Evolutionary conservation across 1,284 basidiomycete genomes (phyloP).

Genomic region (Fistulina hepatica): DNA sequence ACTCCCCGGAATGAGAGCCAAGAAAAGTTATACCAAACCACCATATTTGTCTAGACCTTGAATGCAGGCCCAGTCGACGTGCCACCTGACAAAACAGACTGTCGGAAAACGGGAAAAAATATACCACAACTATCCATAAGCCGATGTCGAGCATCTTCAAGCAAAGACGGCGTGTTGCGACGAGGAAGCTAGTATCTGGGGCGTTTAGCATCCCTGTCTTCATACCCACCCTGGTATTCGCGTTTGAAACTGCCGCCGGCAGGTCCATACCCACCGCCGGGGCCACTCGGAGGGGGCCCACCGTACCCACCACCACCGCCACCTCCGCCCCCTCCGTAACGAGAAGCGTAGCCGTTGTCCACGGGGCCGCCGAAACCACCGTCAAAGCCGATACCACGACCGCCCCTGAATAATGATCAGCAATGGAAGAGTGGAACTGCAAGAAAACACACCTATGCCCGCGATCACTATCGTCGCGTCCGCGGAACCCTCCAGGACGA

Average conservation of each 20-base stretch:
- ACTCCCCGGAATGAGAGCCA: too few relatives aligned
- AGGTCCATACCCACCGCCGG: conserved; percentile 21
- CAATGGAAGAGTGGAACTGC: conserved; percentile 6
- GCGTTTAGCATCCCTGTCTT: conserved; percentile 72
- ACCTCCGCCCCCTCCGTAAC: conserved; percentile 18
- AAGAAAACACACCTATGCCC: conserved; percentile 18
- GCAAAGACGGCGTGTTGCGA: too few relatives aligned
- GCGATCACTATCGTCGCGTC: conserved; percentile 23
- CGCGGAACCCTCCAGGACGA: conserved; percentile 18
- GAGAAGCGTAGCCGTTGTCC: background rate
- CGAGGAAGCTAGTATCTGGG: conserved; percentile 71
- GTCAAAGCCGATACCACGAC: conserved; percentile 26
- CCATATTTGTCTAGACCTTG: too few relatives aligned
- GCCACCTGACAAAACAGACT: too few relatives aligned
- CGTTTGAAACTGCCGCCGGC: conserved; percentile 42
- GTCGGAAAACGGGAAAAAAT: too few relatives aligned
- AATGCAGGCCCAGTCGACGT: too few relatives aligned
- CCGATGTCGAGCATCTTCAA: too few relatives aligned
- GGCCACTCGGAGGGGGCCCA: conserved; percentile 25
- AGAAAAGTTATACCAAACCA: too few relatives aligned
- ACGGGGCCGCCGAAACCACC: conserved; percentile 8
- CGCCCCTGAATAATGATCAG: conserved; percentile 23
- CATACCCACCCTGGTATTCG: conserved; percentile 58
- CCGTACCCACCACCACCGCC: conserved; percentile 35
- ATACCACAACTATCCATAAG: too few relatives aligned